Evolutionary conservation across 371 early-diverging fungal species (phyloP).

Genomic region (Synchytrium microbalum): DNA sequence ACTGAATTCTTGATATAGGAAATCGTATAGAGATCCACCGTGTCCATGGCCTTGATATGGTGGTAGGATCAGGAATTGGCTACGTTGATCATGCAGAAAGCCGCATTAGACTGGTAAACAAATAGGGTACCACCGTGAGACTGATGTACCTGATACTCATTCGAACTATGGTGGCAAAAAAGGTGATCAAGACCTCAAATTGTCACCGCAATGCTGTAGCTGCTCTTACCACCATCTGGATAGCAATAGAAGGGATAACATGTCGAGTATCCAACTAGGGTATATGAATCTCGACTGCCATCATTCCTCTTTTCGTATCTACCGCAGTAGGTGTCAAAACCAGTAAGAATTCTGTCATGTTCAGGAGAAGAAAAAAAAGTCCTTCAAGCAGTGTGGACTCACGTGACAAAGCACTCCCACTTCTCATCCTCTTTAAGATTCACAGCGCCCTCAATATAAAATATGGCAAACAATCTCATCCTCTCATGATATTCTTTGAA

Average conservation of each 20-base stretch:
- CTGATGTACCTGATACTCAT: conserved; percentile 4
- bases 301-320: conserved; percentile 10
- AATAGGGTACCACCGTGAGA: conserved; percentile 1
- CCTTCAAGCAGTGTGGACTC: conserved; percentile 17
- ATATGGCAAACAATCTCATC: conserved; percentile 66
- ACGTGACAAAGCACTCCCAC: conserved; percentile 74
- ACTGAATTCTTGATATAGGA: background rate
- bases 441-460: conserved; percentile 86
- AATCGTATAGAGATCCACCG: conserved; percentile 46
- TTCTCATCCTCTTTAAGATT: conserved; percentile 76
- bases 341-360: background rate
- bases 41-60: conserved; percentile 79
- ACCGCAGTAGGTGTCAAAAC: background rate
- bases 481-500: conserved; percentile 70
- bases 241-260: conserved; percentile 75
- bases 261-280: conserved; percentile 71
- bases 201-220: conserved; percentile 5
- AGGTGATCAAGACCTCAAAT: background rate
- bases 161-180: background rate
- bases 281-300: conserved; percentile 38
- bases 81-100: conserved; percentile 18
- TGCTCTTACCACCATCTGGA: conserved; percentile 76
- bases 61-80: conserved; percentile 85
- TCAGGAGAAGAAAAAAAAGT: conserved; percentile 4
- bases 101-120: conserved; percentile 5